Evolutionary conservation across 345 rosid genomes (phyloP), one percentile per base, ranked within the genome.

Genomic region (Turnera subulata): DNA sequence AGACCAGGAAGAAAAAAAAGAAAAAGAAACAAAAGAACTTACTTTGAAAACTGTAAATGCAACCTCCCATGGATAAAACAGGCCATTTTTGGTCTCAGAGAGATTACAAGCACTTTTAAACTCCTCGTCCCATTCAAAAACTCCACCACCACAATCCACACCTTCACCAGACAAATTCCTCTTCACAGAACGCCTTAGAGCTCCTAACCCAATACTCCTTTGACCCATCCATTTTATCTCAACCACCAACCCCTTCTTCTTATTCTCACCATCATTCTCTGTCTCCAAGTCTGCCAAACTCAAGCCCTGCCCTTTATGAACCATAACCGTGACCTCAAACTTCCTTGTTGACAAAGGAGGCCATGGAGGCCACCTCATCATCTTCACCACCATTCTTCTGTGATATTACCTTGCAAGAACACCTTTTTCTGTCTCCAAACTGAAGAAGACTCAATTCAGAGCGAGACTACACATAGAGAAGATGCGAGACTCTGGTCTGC

Each of bases 61-160:
- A 43, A 78, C 69, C 52, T 80, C 65, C 90, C 88, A 80, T 6
- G 90, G 81, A 46, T 63, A 57, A 53, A 71, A 71, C 37, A 38
- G 19, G 56, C 71, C 73, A 24, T 82, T 78, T 20, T 77, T 82
- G 50, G 66, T 53, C 62, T 50, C 74, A 53, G 90, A 73, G 72
- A 83, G 67, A 29, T 63, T 64, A 35, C 89, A 81, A 2, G 79
- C 55, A 70, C 63, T 68, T 20, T 50, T 63, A 2, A 86, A 86
- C 67, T 79, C 85, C 45, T 81, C 84, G 53, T 80, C 76, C 94
- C 89, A 86, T 70, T 79, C 76, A 39, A 76, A 81, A 6, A 76
- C 70, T 0, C 84, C 86, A 48, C 77, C 78, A 5, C 78, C 75
- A 19, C 61, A 64, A 37, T 59, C 32, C 9, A 71, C 75, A 0